Evolutionary conservation across 2,329 filamentous ascomycete genomes (phyloP), one percentile per base, ranked within the genome.

Genomic region (Aspergillus bombycis): DNA sequence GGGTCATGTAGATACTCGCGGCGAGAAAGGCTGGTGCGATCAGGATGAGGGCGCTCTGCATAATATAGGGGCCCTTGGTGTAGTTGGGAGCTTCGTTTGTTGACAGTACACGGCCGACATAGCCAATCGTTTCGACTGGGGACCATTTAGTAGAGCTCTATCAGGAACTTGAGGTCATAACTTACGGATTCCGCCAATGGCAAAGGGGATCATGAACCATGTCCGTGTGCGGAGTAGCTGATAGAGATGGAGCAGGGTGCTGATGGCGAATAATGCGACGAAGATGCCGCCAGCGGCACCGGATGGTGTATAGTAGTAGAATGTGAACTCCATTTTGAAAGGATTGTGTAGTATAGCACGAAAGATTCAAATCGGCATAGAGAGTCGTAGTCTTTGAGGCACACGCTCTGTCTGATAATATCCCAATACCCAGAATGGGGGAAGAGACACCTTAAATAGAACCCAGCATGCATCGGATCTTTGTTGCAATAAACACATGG

Each of bases 71-170:
- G 2, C 70, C 70, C 50, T 65, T 65, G 9, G 71, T 73, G 58
- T 60, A 74, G 46, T 71, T 30, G 11, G 72, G 71, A 3, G 69
- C 48, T 60, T 84, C 72, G 0, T 66, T 58, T 0, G 77, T 74
- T 0, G 81, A 82, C 26, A 83, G 67, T 5, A 81, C 74, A 59
- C 86, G 82, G 14, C 81, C 83, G 45, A 84, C 70, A 67, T 86
- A 87, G 19, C 85, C 85, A 23, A 86, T 75, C 0, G 76, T 72
- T 68, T 87, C 83, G 70, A 86, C 83, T 85, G 41, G 8, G 30
- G 23, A 58, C 7, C 32, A 9, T 28, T 43, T 50, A 23, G 21
- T 23, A 34, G 12, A 48, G 8, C 8, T 45, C 32, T 6, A 16
- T 1, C 28, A 4, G 14, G 16, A 30, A 4, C 12, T 45, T 28